Base-by-base conservation (phyloP, 2,329 filamentous ascomycete genomes). In the Pseudogymnoascus sp. region DNA sequence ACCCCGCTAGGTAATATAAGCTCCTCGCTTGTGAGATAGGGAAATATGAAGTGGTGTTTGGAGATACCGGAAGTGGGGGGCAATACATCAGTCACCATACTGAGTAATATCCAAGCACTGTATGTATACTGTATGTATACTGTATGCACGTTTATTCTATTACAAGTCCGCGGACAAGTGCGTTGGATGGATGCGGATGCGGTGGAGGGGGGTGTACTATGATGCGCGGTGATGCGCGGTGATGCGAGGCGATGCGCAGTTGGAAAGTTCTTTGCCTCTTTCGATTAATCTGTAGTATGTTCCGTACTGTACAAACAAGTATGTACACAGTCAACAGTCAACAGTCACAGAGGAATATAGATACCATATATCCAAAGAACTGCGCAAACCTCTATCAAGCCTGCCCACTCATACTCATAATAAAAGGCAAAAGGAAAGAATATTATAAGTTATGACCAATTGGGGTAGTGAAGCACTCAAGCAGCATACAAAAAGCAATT, bases 21-120 rank as follows among this genome's bases (percentile, higher is more conserved):
- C 50, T 57, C 50, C 26, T 57, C 50, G 50, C 50, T 57, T 57
- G 50, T 57, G 50, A 33, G 50, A 57, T 57, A 57, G 50, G 50
- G 50, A 57, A 57, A 33, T n/a, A 21, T 21, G 50, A 35, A 19
- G 23, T 53, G 26, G n/a, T 57, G 47, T 5, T 5, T 57, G 47
- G 31, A 31, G 50, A 57, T 57, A 57, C 28, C 50, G 17, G 50
- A 57, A 4, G 50, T 57, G 50, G 50, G 50, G 50, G 50, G 50
- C 50, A 57, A 57, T 57, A 33, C 50, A 57, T 57, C 50, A 57
- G 50, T 57, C 50, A 57, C 50, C 10, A 57, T 57, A 35, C 50
- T 57, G 50, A 57, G 50, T 57, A 57, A 57, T 57, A 57, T 11
- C 28, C 17, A 33, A 31, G 26, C 4, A 10, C 9, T 31, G 9